phyloP scores from a whole-genome alignment of 768 basidiomycete genomes.

The Lyophyllum shimeji region DNA sequence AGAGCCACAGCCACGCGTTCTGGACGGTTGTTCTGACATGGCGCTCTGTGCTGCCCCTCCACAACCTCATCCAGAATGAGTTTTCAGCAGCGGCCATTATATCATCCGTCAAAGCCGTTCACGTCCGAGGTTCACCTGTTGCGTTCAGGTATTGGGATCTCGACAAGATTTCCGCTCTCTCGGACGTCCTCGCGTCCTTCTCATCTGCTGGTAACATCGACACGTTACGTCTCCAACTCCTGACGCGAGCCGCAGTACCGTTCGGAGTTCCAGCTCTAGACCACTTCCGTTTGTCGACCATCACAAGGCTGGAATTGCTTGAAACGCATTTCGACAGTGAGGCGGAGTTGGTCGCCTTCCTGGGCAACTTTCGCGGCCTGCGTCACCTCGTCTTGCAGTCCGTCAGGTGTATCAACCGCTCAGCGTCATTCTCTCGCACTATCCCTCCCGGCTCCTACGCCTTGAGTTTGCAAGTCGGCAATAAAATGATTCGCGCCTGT shows the following conservation, averaged over 20 bases:
- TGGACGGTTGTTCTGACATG: slow-evolving; percentile 13
- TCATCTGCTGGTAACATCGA: neutral
- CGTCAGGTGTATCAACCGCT: neutral
- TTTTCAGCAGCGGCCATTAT: slow-evolving; percentile 22
- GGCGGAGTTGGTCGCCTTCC: slow-evolving; percentile 7
- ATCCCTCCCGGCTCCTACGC: slow-evolving; percentile 9
- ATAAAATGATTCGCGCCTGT: slow-evolving; percentile 1
- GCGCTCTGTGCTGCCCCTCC: slow-evolving; percentile 16
- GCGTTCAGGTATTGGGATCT: slow-evolving; percentile 8
- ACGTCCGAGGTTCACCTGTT: slow-evolving; percentile 6
- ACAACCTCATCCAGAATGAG: slow-evolving; percentile 13
- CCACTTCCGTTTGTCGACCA: neutral
- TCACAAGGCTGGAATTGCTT: slow-evolving; percentile 9
- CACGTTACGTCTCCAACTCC: slow-evolving; percentile 1
- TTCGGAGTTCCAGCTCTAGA: neutral
- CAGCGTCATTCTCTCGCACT: neutral
- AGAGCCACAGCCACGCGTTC: slow-evolving; percentile 22
- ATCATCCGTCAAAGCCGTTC: slow-evolving; percentile 16
- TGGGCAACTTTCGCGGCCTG: slow-evolving; percentile 6
- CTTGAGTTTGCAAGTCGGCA: slow-evolving; percentile 4
- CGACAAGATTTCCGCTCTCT: slow-evolving; percentile 1
- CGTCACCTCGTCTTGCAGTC: slow-evolving; percentile 10
- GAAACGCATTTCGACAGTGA: slow-evolving; percentile 1
- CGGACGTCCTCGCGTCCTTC: neutral
- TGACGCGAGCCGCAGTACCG: neutral